phyloP scores from a whole-genome alignment of 129 eudicot species.

The Arctium minus region DNA sequence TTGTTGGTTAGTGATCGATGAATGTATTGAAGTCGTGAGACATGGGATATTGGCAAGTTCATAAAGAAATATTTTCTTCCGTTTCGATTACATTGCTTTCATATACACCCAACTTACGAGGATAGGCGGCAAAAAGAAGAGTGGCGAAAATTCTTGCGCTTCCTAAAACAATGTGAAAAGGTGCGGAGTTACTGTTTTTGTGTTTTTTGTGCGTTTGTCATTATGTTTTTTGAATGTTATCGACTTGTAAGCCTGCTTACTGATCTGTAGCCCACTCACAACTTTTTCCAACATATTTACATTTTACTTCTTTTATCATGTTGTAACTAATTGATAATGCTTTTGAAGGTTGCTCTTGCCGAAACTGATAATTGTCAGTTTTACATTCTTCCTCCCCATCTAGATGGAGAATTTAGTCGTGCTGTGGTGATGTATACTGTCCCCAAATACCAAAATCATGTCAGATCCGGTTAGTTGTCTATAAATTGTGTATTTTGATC shows the following conservation, averaged over 20 bases:
- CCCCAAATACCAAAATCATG: background rate
- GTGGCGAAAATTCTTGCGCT: conserved; percentile 43
- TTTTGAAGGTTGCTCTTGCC: conserved; percentile 56
- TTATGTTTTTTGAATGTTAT: background rate
- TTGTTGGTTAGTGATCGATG: background rate
- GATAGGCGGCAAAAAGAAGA: conserved; percentile 40
- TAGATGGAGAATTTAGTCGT: conserved; percentile 6
- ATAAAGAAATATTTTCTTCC: conserved; percentile 19
- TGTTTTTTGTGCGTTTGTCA: too few relatives aligned
- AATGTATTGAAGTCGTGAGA: conserved; percentile 27
- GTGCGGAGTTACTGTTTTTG: conserved; percentile 24
- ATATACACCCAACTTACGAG: conserved; percentile 32
- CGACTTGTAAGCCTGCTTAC: background rate
- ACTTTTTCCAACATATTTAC: background rate
- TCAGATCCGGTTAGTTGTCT: background rate
- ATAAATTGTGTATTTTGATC: background rate
- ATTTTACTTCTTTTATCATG: background rate
- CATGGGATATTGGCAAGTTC: conserved; percentile 34
- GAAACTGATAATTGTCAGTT: conserved; percentile 25
- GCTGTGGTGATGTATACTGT: conserved; percentile 19
- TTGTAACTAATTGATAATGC: background rate
- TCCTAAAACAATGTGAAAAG: conserved; percentile 33
- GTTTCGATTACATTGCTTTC: conserved; percentile 20
- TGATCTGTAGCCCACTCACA: background rate
- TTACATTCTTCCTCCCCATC: conserved; percentile 43